Evolutionary conservation across 1,284 basidiomycete genomes (phyloP).

Genomic region (Gastroboletus turbinatus): DNA sequence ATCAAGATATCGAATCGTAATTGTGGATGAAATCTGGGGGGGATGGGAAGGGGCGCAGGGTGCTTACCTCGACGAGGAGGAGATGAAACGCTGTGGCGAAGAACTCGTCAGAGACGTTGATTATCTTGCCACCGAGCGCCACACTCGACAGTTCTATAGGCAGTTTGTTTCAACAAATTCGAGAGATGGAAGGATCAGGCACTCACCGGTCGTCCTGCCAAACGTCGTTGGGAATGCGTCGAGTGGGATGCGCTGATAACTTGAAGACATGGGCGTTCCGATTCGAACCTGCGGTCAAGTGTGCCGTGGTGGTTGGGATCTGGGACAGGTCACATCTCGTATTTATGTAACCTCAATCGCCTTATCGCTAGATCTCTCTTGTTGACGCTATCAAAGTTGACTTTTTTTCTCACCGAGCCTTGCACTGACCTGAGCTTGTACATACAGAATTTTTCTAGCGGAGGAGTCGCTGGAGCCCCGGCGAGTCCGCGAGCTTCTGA

Average conservation of each 20-base stretch:
- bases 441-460: neutral
- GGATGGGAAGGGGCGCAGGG: neutral
- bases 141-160: conserved; percentile 86
- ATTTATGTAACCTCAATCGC: neutral
- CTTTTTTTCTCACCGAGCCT: neutral
- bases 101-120: conserved; percentile 91
- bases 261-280: conserved; percentile 21
- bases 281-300: neutral
- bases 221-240: conserved; percentile 43
- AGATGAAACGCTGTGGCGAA: conserved; percentile 88
- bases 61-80: conserved; percentile 73
- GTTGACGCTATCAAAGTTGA: neutral
- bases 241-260: conserved; percentile 16
- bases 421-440: neutral
- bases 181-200: neutral
- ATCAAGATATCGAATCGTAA: neutral
- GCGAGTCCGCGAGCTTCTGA: neutral
- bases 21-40: neutral
- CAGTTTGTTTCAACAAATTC: neutral
- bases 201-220: conserved; percentile 57
- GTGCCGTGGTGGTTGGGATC: too few relatives aligned
- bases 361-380: neutral
- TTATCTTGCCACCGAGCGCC: conserved; percentile 76
- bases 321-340: neutral
- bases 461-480: neutral